A percentile compares a stretch with the other conserved stretches of the same genome.
These are phyloP conservation scores for Halophytophthora polymorphica DNA, from an alignment of 352 stramenopile species.

Conservation along the genomic window DNA sequence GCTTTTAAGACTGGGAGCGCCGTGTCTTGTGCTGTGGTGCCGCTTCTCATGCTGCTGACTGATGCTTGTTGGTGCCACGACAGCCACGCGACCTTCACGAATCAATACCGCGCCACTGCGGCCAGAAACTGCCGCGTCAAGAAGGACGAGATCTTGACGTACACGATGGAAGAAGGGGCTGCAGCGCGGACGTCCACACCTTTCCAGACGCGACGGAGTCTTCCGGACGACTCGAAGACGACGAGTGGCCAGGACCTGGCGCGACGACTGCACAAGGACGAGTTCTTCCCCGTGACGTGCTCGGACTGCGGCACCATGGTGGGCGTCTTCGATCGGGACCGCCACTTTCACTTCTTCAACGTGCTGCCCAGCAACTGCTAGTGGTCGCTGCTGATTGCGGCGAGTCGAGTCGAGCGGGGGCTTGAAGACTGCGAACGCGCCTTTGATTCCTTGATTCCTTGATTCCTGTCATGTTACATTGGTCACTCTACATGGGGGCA, in stretches of 20 bases:
- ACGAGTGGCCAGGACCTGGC: conserved; percentile 21
- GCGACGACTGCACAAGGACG: conserved; percentile 35
- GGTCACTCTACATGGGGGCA: too few species aligned
- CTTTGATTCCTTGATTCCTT: too few species aligned
- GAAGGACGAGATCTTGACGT: conserved; percentile 62
- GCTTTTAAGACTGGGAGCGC: background rate
- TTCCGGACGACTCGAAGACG: conserved; percentile 9
- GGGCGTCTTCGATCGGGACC: conserved; percentile 56
- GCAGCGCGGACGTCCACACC: conserved; percentile 15
- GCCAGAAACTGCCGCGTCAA: conserved; percentile 78
- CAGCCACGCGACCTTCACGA: conserved; percentile 61
- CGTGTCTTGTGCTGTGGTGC: background rate
- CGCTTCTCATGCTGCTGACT: background rate
- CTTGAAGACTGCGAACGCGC: too few species aligned
- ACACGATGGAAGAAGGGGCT: conserved; percentile 25
- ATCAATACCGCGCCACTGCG: conserved; percentile 58
- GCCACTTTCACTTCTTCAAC: conserved; percentile 81
- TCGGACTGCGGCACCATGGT: conserved; percentile 76
- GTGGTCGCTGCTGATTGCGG: too few species aligned
- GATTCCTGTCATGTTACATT: too few species aligned
- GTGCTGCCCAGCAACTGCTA: conserved; percentile 61
- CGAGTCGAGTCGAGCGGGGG: too few species aligned
- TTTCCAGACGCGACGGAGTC: conserved; percentile 39
- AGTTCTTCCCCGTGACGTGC: conserved; percentile 69
- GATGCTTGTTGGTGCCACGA: background rate